Percentiles rank a stretch among this genome's conserved stretches.
Evolutionary conservation across 208 protist genomes (phyloP).

Genomic region (Porcisia hertigi): DNA sequence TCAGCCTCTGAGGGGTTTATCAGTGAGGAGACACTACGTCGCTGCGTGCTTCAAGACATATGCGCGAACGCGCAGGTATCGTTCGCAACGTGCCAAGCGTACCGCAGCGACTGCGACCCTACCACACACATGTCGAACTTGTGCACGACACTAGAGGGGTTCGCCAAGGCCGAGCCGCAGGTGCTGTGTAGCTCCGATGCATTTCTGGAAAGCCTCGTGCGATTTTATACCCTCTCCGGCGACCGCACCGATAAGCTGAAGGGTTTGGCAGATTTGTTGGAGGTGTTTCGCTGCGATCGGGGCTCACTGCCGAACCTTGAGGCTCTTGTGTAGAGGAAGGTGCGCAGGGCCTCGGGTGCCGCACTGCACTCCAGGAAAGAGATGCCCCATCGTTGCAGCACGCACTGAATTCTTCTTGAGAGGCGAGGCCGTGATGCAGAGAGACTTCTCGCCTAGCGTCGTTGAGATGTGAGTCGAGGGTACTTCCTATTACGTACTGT

Average conservation of each 20-base stretch:
- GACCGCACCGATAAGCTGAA: conserved; percentile 51
- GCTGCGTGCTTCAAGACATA: conserved; percentile 46
- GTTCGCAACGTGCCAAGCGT: conserved; percentile 65
- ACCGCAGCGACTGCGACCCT: conserved; percentile 36
- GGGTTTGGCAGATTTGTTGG: conserved; percentile 60
- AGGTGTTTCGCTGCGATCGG: conserved; percentile 71
- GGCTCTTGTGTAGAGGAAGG: conserved; percentile 43
- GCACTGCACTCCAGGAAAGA: not conserved
- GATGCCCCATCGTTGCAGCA: not conserved
- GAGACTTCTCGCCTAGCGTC: not conserved
- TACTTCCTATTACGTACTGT: not conserved
- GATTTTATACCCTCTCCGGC: conserved; percentile 76
- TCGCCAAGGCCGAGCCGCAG: conserved; percentile 57
- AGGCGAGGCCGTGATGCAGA: not conserved
- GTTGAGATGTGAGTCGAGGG: not conserved
- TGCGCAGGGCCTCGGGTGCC: not conserved
- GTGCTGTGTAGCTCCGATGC: conserved; percentile 59
- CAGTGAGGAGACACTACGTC: conserved; percentile 19
- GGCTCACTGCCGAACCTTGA: conserved; percentile 60
- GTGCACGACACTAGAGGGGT: conserved; percentile 55
- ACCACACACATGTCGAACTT: conserved; percentile 27
- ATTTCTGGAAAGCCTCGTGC: conserved; percentile 76
- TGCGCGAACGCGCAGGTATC: conserved; percentile 61
- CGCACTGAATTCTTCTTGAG: not conserved
- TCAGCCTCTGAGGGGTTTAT: conserved; percentile 7